Conservation (phyloP, 192 early-diverging fungal species). For the Linnemannia zychae region DNA sequence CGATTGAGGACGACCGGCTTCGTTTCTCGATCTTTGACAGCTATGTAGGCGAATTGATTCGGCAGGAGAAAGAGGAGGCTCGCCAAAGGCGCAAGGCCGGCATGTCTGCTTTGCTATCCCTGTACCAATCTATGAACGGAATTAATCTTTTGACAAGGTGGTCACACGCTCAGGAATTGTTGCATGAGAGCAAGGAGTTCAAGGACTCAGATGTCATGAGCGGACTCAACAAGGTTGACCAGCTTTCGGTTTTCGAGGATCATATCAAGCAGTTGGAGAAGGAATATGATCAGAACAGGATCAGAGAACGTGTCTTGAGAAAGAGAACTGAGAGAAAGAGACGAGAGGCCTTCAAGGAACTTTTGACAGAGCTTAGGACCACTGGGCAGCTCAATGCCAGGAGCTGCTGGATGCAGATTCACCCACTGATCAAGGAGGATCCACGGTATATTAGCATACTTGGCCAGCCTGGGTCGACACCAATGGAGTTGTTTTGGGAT, state of each 20-base stretch:
- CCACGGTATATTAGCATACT: slow-evolving; percentile 77
- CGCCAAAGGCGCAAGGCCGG: slow-evolving; percentile 70
- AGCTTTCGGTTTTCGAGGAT: slow-evolving; percentile 86
- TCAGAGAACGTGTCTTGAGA: slow-evolving; percentile 50
- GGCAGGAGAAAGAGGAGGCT: slow-evolving; percentile 77
- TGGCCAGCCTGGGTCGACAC: slow-evolving; percentile 85
- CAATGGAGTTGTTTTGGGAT: slow-evolving; percentile 97
- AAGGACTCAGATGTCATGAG: slow-evolving; percentile 61
- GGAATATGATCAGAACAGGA: slow-evolving; percentile 65
- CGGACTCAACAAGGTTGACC: slow-evolving; percentile 85
- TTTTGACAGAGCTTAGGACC: slow-evolving; percentile 73
- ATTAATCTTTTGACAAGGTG: slow-evolving; percentile 74
- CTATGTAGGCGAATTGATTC: slow-evolving; percentile 75
- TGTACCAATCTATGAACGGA: slow-evolving; percentile 68
- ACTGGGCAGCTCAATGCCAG: slow-evolving; percentile 74
- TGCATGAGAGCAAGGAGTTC: slow-evolving; percentile 67
- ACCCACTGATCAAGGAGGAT: slow-evolving; percentile 79
- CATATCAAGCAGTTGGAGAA: slow-evolving; percentile 77
- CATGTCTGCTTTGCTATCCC: slow-evolving; percentile 69
- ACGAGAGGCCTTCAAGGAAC: slow-evolving; percentile 78
- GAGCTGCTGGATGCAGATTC: slow-evolving; percentile 91
- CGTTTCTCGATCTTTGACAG: slow-evolving; percentile 78
- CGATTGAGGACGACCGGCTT: slow-evolving; percentile 70
- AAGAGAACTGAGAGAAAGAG: slow-evolving; percentile 78
- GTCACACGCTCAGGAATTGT: slow-evolving; percentile 64